Evolutionary conservation across 2,329 filamentous ascomycete genomes (phyloP).

Genomic region (Cladorrhinum sp.): DNA sequence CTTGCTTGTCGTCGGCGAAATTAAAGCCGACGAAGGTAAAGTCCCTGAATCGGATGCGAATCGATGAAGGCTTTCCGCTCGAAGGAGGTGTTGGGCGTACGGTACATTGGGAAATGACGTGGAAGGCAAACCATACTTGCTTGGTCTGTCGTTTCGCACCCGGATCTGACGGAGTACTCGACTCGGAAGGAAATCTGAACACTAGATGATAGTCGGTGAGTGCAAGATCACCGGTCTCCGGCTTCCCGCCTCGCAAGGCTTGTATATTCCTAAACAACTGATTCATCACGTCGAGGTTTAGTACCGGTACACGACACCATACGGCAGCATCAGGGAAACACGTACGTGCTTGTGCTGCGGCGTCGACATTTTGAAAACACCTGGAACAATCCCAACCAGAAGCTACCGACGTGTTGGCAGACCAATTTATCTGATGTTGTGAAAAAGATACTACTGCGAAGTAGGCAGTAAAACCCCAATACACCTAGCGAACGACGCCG

Average conservation of each 20-base stretch:
- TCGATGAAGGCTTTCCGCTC: conserved; percentile 71
- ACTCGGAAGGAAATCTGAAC: conserved; percentile 43
- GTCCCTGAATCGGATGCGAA: conserved; percentile 86
- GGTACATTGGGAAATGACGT: conserved; percentile 79
- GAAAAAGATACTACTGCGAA: not conserved
- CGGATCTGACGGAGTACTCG: conserved; percentile 23
- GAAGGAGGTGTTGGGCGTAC: conserved; percentile 69
- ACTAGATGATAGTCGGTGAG: conserved; percentile 50
- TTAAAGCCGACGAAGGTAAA: conserved; percentile 93
- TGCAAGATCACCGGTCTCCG: conserved; percentile 28
- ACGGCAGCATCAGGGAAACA: not conserved
- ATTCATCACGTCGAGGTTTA: conserved; percentile 9
- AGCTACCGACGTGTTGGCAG: not conserved
- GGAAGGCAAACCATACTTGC: conserved; percentile 92
- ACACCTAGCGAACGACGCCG: not conserved
- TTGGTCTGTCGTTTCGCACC: conserved; percentile 34
- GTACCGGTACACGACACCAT: conserved; percentile 1
- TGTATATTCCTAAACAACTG: conserved; percentile 28
- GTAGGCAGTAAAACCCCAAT: not conserved
- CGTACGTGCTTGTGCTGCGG: conserved; percentile 29
- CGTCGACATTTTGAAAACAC: conserved; percentile 22
- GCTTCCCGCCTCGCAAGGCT: conserved; percentile 29
- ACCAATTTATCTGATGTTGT: not conserved
- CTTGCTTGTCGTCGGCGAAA: conserved; percentile 70
- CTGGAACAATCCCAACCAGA: not conserved